Conservation (phyloP, 108 stramenopile species). For the Skeletonema menzelii region DNA sequence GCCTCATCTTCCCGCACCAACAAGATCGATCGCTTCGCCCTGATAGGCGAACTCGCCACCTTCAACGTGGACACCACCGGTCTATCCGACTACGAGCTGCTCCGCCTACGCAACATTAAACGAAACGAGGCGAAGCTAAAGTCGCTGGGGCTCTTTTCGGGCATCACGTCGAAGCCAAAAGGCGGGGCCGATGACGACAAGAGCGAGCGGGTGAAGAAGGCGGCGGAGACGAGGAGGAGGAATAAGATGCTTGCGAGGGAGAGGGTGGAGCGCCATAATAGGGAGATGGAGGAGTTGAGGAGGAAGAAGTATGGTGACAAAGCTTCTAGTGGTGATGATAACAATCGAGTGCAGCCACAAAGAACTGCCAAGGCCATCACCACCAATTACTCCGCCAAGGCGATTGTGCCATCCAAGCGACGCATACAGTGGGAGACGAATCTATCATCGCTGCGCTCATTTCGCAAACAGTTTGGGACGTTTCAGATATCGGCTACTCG, state of each 20-base stretch:
- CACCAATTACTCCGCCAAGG: not conserved
- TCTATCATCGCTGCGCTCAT: not conserved
- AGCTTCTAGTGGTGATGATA: not conserved
- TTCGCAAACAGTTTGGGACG: not conserved
- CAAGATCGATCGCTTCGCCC: not conserved
- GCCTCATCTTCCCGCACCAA: not conserved
- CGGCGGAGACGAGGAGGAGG: not conserved
- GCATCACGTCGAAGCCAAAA: not conserved
- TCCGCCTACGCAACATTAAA: slow-evolving; percentile 39
- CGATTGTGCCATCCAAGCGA: not conserved
- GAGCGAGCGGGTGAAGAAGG: not conserved
- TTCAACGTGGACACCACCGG: slow-evolving; percentile 2
- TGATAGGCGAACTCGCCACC: not conserved
- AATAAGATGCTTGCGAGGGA: not conserved
- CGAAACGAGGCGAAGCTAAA: slow-evolving; percentile 45
- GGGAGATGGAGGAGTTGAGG: not conserved
- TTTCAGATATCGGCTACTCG: not conserved
- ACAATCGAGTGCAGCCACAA: not conserved
- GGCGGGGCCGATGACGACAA: not conserved
- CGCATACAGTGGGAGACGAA: not conserved
- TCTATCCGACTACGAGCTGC: slow-evolving; percentile 47
- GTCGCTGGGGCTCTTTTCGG: slow-evolving; percentile 17
- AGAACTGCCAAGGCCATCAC: not conserved
- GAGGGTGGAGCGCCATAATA: not conserved
- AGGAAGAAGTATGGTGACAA: not conserved